Base-by-base conservation (phyloP, 2,329 filamentous ascomycete species). In the Phialemoniopsis sp. region DNA sequence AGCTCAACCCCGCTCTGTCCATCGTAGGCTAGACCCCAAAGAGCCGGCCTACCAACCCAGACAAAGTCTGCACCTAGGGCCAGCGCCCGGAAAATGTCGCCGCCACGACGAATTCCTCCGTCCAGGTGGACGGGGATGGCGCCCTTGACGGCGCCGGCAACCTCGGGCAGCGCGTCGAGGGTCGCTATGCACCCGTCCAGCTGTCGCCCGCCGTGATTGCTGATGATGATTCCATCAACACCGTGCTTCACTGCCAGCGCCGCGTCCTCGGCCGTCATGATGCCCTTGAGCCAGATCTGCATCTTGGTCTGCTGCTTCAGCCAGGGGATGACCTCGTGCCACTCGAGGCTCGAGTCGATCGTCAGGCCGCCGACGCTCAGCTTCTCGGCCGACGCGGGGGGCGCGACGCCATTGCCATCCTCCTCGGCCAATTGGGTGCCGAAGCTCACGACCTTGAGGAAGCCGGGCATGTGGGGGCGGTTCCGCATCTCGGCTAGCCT, bases 201-300 rank as follows among this genome's bases (percentile, higher is more conserved):
- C n/a, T n/a, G n/a, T n/a, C n/a, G n/a, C n/a, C n/a, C n/a, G n/a
- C n/a, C n/a, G n/a, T n/a, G n/a, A 34, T 41, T 41, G 13, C 39
- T 41, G 15, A 41, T 34, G 15, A 41, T 28, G 13, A 41, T 37
- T 13, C 34, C 39, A 12, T 41, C 17, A 29, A 28, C 36, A 1
- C 73, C 73, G 13, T 57, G 53, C 64, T 71, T 76, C 17, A 76
- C 59, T 6, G 56, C 69, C 8, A 76, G 57, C 34, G 18, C 33
- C n/a, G 39, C 39, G 19, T 50, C 46, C 8, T 45, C 48, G 13
- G 46, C 39, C 3, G 3, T 76, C 47, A 1, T 65, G 64, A 31
- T 63, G 58, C 53, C 74, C 60, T 29, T 60, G 54, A 43, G 41
- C 29, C 40, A 41, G 14, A 50, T 37, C 38, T n/a, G n/a, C n/a